Evolutionary conservation across 2,329 filamentous ascomycete species (phyloP).

Genomic region (Xylariales sp.): DNA sequence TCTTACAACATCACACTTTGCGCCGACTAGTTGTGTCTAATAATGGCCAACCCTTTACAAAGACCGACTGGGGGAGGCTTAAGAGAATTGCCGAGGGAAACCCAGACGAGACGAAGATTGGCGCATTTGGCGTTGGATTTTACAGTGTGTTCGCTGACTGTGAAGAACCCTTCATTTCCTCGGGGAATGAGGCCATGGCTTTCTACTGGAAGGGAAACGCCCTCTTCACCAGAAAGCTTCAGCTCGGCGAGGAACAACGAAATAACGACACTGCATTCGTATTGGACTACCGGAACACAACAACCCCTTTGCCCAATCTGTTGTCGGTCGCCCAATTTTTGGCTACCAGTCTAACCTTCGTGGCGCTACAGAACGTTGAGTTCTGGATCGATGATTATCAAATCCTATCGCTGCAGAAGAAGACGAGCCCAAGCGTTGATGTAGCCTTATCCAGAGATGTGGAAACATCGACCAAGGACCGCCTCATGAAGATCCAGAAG

Average conservation of each 20-base stretch:
- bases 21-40: slow-evolving; percentile 88
- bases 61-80: slow-evolving; percentile 87
- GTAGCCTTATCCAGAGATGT: slow-evolving; percentile 74
- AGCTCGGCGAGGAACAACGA: slow-evolving; percentile 62
- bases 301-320: slow-evolving; percentile 80
- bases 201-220: slow-evolving; percentile 99
- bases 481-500: slow-evolving; percentile 78
- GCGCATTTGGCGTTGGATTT: slow-evolving; percentile 96
- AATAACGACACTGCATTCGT: slow-evolving; percentile 83
- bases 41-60: slow-evolving; percentile 80
- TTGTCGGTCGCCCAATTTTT: slow-evolving; percentile 87
- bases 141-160: slow-evolving; percentile 98
- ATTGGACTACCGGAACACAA: slow-evolving; percentile 85
- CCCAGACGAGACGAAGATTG: slow-evolving; percentile 97
- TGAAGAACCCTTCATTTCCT: slow-evolving; percentile 95
- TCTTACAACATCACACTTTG: slow-evolving; percentile 78
- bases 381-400: slow-evolving; percentile 87
- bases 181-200: slow-evolving; percentile 87
- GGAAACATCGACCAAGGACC: slow-evolving; percentile 77
- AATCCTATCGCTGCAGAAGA: slow-evolving; percentile 75
- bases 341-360: slow-evolving; percentile 92
- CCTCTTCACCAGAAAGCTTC: slow-evolving; percentile 83
- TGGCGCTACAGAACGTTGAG: slow-evolving; percentile 81
- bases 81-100: slow-evolving; percentile 99
- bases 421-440: slow-evolving; percentile 70